Evolutionary conservation across 495 filamentous ascomycete species (phyloP), one percentile per base, ranked within the genome.

Genomic region (Podospora australis): DNA sequence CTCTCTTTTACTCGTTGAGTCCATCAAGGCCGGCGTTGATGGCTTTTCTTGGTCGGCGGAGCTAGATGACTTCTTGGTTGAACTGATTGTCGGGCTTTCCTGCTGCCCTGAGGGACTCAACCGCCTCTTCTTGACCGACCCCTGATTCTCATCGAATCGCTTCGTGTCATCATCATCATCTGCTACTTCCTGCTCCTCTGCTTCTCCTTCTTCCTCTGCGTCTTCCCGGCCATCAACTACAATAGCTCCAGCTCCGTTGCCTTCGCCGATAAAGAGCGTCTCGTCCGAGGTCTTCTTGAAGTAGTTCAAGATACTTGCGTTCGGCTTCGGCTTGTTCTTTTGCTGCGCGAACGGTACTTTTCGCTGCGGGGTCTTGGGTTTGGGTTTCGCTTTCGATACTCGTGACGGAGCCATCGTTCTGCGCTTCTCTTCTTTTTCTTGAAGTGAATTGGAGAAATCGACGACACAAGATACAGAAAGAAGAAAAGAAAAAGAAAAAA

Each of bases 241-340:
- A 23, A 13, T 5, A 1, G 11, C 29, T 26, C 4, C 25, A n/a
- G 8, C 26, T 22, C 9, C 8, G 2, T 17, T 29, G 0, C 44
- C 57, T 6, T 47, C 58, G 0, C 35, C 57, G 14, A 67, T 59
- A 48, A 67, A 67, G 2, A 67, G 52, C 25, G 38, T 38, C 22
- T 68, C 60, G 16, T 70, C 59, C 44, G 85, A 78, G 0, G 78
- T 72, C 64, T 88, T 92, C 67, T 87, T 83, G 68, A 92, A 92
- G 63, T 89, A 92, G 50, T 67, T 84, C 48, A 90, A 61, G 39
- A 96, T 94, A 53, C 82, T 95, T 9, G 70, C 72, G 63, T 92
- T 94, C 5, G 74, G 50, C 26, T 53, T 52, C 9, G 58, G 30
- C 20, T 62, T 70, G 35, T 53, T 32, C 16, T 57, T 66, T 6